Percentiles rank a stretch among this genome's conserved stretches.
Evolutionary conservation across 208 protist genomes (phyloP).

Genomic region (Angomonas deanei): DNA sequence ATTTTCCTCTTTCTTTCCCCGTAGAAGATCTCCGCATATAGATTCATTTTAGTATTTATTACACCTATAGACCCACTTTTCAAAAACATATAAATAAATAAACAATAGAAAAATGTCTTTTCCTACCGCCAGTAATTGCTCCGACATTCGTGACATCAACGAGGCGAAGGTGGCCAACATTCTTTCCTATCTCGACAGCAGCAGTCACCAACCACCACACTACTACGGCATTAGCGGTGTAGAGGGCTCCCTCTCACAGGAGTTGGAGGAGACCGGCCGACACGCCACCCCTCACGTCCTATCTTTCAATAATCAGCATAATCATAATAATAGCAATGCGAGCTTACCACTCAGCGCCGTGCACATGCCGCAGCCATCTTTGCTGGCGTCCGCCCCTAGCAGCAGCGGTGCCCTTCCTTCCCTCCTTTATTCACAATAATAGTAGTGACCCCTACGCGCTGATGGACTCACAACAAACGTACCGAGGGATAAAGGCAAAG

Average conservation of each 20-base stretch:
- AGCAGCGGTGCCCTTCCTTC: background rate
- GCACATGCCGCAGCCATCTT: constrained; percentile 19
- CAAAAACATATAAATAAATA: background rate
- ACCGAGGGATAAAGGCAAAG: constrained; percentile 76
- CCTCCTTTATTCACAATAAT: background rate
- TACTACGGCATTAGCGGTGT: background rate
- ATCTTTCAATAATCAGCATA: too few relatives aligned
- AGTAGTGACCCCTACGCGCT: background rate
- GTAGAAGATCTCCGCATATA: too few relatives aligned
- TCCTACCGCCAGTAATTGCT: constrained; percentile 36
- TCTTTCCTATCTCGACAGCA: constrained; percentile 72
- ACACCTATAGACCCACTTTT: too few relatives aligned
- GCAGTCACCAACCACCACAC: background rate
- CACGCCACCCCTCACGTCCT: too few relatives aligned
- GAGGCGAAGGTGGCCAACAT: constrained; percentile 84
- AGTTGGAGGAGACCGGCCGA: background rate
- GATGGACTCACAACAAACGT: constrained; percentile 33
- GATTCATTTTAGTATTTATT: too few relatives aligned
- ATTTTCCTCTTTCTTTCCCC: too few relatives aligned
- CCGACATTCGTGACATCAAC: constrained; percentile 84
- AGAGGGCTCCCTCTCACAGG: background rate
- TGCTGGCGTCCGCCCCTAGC: background rate
- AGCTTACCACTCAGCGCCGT: constrained; percentile 29
- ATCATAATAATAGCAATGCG: constrained; percentile 9
- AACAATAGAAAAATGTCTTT: constrained; percentile 2